Conservation (phyloP, 495 filamentous ascomycete species). For the Polyplosphaeria fusca region DNA sequence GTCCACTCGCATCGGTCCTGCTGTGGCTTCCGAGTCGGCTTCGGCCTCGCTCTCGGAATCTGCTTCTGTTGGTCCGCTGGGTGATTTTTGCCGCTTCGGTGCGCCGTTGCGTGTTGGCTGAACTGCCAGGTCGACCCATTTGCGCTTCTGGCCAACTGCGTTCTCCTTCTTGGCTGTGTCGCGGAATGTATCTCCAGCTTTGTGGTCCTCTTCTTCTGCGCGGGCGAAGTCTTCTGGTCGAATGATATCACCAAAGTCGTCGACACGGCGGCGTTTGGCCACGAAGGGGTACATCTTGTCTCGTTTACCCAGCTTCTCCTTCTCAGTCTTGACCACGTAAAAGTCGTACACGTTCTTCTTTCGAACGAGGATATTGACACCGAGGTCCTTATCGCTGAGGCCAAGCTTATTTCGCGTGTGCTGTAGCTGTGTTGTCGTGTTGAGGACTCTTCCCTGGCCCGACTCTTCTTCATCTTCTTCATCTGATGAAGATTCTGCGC, state of each 20-base stretch:
- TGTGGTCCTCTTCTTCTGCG: conserved; percentile 86
- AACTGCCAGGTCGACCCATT: conserved; percentile 60
- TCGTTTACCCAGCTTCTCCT: conserved; percentile 81
- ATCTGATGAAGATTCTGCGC: conserved; percentile 60
- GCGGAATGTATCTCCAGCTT: conserved; percentile 58
- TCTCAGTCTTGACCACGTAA: conserved; percentile 69
- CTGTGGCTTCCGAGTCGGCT: conserved; percentile 53
- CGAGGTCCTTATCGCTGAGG: conserved; percentile 79
- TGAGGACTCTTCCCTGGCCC: conserved; percentile 87
- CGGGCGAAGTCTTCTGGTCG: conserved; percentile 90
- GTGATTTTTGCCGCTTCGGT: conserved; percentile 43
- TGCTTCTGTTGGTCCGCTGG: neutral
- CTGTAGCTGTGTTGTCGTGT: conserved; percentile 75
- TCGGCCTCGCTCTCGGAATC: conserved; percentile 45
- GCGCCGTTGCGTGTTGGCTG: conserved; percentile 30
- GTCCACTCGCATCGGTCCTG: conserved; percentile 69
- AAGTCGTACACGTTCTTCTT: conserved; percentile 86
- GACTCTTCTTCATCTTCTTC: conserved; percentile 87
- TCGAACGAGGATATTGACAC: conserved; percentile 86
- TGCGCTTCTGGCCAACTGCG: conserved; percentile 84
- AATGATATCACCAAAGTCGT: conserved; percentile 92
- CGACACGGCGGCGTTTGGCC: conserved; percentile 69
- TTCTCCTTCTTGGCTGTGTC: conserved; percentile 52
- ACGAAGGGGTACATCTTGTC: conserved; percentile 92
- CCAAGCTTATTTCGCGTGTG: conserved; percentile 79